Evolutionary conservation across 371 early-diverging fungal genomes (phyloP).

Genomic region (Conidiobolus incongruus): DNA sequence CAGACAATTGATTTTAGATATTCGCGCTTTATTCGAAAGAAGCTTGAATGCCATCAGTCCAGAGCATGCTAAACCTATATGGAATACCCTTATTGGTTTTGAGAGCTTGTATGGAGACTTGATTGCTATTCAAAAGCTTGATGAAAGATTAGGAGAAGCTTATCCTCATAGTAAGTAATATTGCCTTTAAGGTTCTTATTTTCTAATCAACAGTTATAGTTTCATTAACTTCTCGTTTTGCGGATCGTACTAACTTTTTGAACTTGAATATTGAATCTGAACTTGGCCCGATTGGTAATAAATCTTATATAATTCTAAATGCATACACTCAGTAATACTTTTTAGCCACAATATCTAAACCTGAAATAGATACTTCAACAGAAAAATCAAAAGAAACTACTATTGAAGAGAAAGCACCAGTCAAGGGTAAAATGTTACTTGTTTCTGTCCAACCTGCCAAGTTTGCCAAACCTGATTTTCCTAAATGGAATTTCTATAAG

Average conservation of each 20-base stretch:
- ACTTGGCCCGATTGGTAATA: not conserved
- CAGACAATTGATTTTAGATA: constrained; percentile 19
- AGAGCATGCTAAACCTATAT: constrained; percentile 42
- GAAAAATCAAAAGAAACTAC: not conserved
- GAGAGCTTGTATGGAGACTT: constrained; percentile 78
- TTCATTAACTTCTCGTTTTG: not conserved
- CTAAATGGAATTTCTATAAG: constrained; percentile 44
- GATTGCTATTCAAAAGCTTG: constrained; percentile 39
- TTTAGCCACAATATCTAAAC: not conserved
- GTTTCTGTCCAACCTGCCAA: constrained; percentile 46
- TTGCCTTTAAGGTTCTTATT: constrained; percentile 1
- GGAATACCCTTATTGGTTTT: constrained; percentile 61
- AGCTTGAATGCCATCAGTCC: constrained; percentile 45
- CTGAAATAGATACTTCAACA: not conserved
- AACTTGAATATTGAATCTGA: not conserved
- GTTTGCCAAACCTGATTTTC: constrained; percentile 55
- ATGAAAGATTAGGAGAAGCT: constrained; percentile 45
- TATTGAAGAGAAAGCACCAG: constrained; percentile 8
- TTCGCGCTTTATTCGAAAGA: constrained; percentile 73
- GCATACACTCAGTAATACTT: not conserved
- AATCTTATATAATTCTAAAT: not conserved
- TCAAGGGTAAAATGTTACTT: constrained; percentile 19
- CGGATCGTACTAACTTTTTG: not conserved
- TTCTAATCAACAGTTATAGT: not conserved
- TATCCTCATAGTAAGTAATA: constrained; percentile 23